Evolutionary conservation across 1,139 yeast species (phyloP).

Genomic region (Suhomyces chickasaworum): DNA sequence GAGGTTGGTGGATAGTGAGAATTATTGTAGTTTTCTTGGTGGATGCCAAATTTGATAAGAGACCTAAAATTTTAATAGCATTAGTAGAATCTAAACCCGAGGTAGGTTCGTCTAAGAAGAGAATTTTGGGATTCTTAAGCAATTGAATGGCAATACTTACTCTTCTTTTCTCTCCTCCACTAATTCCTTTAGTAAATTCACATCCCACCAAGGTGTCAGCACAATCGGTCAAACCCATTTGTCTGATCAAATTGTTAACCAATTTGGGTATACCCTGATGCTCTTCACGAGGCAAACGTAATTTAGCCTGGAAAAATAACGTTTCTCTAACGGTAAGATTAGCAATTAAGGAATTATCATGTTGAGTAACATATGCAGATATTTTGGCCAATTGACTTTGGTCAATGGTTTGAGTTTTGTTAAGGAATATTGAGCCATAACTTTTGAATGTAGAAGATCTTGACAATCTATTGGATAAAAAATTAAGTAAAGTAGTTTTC

Average conservation of each 20-base stretch:
- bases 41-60: constrained; percentile 21
- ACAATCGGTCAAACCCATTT: constrained; percentile 26
- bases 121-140: constrained; percentile 25
- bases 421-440: constrained; percentile 20
- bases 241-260: constrained; percentile 21
- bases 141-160: constrained; percentile 30
- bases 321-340: constrained; percentile 29
- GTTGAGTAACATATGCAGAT: constrained; percentile 28
- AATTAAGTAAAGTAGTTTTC: constrained; percentile 27
- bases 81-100: constrained; percentile 30
- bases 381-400: constrained; percentile 20
- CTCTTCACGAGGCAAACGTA: constrained; percentile 23
- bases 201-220: constrained; percentile 29
- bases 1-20: constrained; percentile 31
- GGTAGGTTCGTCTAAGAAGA: constrained; percentile 31
- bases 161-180: constrained; percentile 31
- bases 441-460: constrained; percentile 15
- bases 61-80: constrained; percentile 21
- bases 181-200: constrained; percentile 24
- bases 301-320: constrained; percentile 26
- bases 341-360: constrained; percentile 26
- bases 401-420: constrained; percentile 17
- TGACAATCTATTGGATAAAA: constrained; percentile 21
- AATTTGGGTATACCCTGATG: constrained; percentile 21
- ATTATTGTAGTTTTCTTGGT: constrained; percentile 25